Evolutionary conservation across 768 basidiomycete genomes (phyloP).

Genomic region (Mycena galopus): DNA sequence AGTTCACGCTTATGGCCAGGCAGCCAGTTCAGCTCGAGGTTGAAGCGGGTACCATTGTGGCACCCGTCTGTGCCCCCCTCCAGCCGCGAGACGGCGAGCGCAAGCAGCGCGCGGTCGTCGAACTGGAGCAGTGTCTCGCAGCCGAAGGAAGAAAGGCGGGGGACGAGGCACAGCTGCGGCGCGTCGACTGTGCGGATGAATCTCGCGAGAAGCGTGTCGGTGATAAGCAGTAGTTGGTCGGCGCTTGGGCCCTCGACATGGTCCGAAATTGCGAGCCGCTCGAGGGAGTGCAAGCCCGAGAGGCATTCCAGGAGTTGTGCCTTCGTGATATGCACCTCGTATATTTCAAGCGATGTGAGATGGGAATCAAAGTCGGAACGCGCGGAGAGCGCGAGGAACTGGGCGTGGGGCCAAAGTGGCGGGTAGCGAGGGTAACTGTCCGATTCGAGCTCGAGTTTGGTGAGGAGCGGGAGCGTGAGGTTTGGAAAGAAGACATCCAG

Average conservation of each 20-base stretch:
- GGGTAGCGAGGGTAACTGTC: background rate
- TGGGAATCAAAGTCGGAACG: constrained; percentile 4
- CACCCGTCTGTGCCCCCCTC: background rate
- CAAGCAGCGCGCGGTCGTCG: background rate
- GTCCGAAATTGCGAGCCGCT: constrained; percentile 14
- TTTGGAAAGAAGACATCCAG: background rate
- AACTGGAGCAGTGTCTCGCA: background rate
- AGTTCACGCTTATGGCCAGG: background rate
- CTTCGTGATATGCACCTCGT: background rate
- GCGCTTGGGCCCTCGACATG: background rate
- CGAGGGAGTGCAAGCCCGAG: background rate
- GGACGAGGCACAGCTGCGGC: background rate
- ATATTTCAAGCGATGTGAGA: background rate
- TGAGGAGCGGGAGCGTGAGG: background rate
- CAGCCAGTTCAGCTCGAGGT: background rate
- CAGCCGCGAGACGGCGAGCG: background rate
- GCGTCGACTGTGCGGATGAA: background rate
- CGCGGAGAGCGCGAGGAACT: constrained; percentile 5
- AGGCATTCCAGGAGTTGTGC: constrained; percentile 7
- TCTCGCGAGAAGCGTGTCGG: background rate
- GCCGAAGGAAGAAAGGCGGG: background rate
- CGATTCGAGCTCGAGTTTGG: background rate
- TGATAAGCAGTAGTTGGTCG: background rate
- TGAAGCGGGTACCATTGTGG: background rate
- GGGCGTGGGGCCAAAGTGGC: background rate